Conservation (phyloP, 2,329 filamentous ascomycete species). For the Claviceps sp. region DNA sequence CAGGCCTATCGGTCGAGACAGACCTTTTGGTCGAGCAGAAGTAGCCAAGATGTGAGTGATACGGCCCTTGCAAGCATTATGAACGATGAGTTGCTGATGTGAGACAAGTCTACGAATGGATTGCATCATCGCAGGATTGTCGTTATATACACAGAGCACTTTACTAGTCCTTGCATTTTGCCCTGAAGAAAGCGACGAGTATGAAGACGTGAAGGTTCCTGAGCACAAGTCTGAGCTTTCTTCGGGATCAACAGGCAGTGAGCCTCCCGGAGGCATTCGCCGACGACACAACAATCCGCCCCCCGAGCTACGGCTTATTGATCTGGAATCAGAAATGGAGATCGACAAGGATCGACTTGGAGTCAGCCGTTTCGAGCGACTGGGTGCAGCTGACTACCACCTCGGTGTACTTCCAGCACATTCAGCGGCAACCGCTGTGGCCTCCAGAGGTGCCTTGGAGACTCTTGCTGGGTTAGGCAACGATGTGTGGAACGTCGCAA, state of each 20-base stretch:
- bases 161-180: slow-evolving; percentile 87
- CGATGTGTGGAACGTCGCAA: slow-evolving; percentile 81
- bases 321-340: slow-evolving; percentile 75
- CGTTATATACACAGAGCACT: slow-evolving; percentile 84
- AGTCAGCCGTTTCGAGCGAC: slow-evolving; percentile 72
- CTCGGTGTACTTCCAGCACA: slow-evolving; percentile 68
- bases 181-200: slow-evolving; percentile 55
- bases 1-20: slow-evolving; percentile 57
- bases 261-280: slow-evolving; percentile 51
- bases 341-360: slow-evolving; percentile 77
- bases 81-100: background rate
- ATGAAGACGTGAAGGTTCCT: slow-evolving; percentile 21
- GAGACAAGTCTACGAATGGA: slow-evolving; percentile 71
- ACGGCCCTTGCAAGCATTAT: background rate
- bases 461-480: slow-evolving; percentile 57
- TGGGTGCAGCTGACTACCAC: slow-evolving; percentile 87
- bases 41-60: slow-evolving; percentile 76
- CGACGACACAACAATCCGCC: slow-evolving; percentile 67
- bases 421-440: slow-evolving; percentile 48
- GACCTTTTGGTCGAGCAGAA: slow-evolving; percentile 66
- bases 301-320: slow-evolving; percentile 82
- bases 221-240: slow-evolving; percentile 31
- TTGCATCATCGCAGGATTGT: slow-evolving; percentile 94
- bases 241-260: slow-evolving; percentile 36
- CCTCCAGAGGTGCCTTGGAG: slow-evolving; percentile 60